These are phyloP conservation scores for Naganishia antarctica DNA, from an alignment of 768 basidiomycete species.

Conservation along the genomic window DNA sequence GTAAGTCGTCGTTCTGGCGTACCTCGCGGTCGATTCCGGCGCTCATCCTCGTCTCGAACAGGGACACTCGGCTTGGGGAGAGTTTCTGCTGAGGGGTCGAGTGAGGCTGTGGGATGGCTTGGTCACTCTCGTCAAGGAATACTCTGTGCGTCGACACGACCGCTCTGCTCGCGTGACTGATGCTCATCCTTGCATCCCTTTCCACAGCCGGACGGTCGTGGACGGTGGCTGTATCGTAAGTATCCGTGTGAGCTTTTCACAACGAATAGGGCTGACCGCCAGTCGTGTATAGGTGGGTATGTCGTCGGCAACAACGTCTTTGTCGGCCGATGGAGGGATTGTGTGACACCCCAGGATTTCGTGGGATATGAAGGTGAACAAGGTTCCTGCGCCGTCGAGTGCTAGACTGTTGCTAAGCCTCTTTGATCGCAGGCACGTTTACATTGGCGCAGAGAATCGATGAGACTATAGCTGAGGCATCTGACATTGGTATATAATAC, in stretches of 20 bases:
- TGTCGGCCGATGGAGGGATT: constrained; percentile 83
- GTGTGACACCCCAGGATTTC: constrained; percentile 60
- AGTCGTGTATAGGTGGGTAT: constrained; percentile 57
- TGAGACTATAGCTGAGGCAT: background rate
- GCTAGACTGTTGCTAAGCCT: too few species aligned
- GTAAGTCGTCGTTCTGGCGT: constrained; percentile 1
- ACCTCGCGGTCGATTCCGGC: too few species aligned
- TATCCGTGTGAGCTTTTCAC: background rate
- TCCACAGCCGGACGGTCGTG: constrained; percentile 25
- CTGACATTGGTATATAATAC: too few species aligned
- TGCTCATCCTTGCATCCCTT: background rate
- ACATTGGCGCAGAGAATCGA: constrained; percentile 21
- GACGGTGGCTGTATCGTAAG: constrained; percentile 23
- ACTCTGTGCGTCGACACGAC: constrained; percentile 39
- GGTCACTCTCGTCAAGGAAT: constrained; percentile 48
- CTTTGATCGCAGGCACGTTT: constrained; percentile 16
- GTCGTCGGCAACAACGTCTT: constrained; percentile 65
- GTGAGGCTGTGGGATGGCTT: constrained; percentile 49
- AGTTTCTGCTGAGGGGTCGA: constrained; percentile 46
- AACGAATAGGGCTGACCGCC: background rate
- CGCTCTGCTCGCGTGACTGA: background rate
- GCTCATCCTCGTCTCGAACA: too few species aligned
- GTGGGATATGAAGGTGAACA: constrained; percentile 70
- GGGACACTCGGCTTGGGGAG: constrained; percentile 49
- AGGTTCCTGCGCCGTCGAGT: too few species aligned